Base-by-base conservation (phyloP, 768 basidiomycete genomes). In the Pluteus cervinus region DNA sequence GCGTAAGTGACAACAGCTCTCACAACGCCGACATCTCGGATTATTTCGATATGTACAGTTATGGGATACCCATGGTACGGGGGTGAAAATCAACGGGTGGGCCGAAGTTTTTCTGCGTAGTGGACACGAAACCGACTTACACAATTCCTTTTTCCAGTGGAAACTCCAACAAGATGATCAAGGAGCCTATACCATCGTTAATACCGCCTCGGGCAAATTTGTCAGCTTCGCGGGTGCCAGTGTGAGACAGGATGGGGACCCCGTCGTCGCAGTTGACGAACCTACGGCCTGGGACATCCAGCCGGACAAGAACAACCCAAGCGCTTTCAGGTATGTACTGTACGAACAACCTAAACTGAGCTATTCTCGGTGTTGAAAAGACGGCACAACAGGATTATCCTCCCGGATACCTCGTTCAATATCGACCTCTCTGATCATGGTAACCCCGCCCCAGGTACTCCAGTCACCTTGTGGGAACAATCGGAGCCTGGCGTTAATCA, bases 311-410 rank as follows among this genome's bases (percentile, higher is more conserved):
- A 28, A 42, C 3, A 33, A 51, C 24, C 5, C 7, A 2, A n/a
- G 11, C 15, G 44, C 33, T 14, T 48, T 34, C 40, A 54, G 55
- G 55, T 56, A n/a, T n/a, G 41, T 33, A 12, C 17, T 9, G 9
- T n/a, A 10, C n/a, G 21, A n/a, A n/a, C n/a, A n/a, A n/a, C n/a
- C n/a, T n/a, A n/a, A n/a, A n/a, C 7, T 16, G 1, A 14, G 11
- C 5, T 12, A 10, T 8, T 11, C 5, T 12, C 24, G 38, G 9
- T 30, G 8, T 24, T 12, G 9, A 14, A 31, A 20, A 32, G 7
- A 7, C 8, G 30, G 9, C 9, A n/a, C 17, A 17, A 40, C n/a
- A 41, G 40, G 15, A 16, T 41, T 22, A 34, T 35, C 24, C 33
- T 29, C 9, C 40, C 40, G 2, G 33, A 26, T 3, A 41, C 40